Evolutionary conservation across 768 basidiomycete genomes (phyloP).

Genomic region (Lactarius quietus): DNA sequence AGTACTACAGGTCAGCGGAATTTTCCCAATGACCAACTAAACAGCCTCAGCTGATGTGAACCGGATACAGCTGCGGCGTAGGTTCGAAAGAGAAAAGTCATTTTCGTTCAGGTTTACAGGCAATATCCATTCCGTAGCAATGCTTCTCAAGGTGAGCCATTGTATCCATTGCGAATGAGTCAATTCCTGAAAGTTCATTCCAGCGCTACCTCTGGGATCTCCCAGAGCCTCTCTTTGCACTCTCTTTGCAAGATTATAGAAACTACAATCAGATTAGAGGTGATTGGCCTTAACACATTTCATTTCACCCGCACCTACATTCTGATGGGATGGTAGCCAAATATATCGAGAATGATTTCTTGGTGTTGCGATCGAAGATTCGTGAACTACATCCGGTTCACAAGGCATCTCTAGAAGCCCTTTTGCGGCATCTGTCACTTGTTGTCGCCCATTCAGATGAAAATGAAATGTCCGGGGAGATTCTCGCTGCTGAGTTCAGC

Average conservation of each 20-base stretch:
- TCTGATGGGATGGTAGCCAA: too few relatives aligned
- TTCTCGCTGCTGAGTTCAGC: background rate
- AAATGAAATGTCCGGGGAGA: background rate
- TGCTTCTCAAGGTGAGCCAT: too few relatives aligned
- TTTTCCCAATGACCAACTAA: background rate
- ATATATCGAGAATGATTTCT: too few relatives aligned
- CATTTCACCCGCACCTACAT: background rate
- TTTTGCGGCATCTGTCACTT: background rate
- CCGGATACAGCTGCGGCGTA: background rate
- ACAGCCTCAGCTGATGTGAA: background rate
- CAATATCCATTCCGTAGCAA: too few relatives aligned
- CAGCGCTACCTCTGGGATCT: too few relatives aligned
- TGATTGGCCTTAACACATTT: too few relatives aligned
- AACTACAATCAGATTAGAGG: too few relatives aligned
- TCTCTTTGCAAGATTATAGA: too few relatives aligned
- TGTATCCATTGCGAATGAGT: background rate
- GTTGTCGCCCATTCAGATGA: background rate
- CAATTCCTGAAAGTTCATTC: too few relatives aligned
- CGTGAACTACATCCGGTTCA: background rate
- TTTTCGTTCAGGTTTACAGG: too few relatives aligned
- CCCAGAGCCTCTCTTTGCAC: too few relatives aligned
- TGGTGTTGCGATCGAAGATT: background rate
- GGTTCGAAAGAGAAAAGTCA: too few relatives aligned
- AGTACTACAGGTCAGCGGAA: background rate
- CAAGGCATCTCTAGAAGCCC: background rate